Base-by-base conservation (phyloP, 1,139 yeast genomes). In the Pichia kudriavzevii region DNA sequence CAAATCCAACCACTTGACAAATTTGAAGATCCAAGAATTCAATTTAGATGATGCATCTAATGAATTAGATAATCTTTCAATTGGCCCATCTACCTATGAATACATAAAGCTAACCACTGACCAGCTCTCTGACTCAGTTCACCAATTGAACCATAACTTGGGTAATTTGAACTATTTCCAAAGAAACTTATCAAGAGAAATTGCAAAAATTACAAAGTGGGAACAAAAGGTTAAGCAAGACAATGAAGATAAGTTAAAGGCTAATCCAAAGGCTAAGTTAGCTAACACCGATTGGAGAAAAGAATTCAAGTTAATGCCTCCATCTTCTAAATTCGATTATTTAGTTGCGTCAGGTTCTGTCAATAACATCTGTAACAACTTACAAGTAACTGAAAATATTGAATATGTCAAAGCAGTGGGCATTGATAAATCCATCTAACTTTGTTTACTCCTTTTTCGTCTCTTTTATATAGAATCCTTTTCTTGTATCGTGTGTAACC, bases 121-220 rank as follows among this genome's bases (percentile, higher is more conserved):
- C 55, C 72, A 74, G 31, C 67, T 85, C 50, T 72, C 79, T 53
- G 81, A 79, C 40, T 76, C 85, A 36, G 72, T 82, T 30, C 94
- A 85, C 57, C 77, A 80, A 32, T 78, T 76, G 64, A 79, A 79
- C 62, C 79, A 79, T 53, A 93, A 82, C 54, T 84, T 82, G 57
- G 79, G 81, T 49, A 82, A 79, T 61, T 79, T 80, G 66, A 82
- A 82, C 64, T 79, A 78, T 59, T 84, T 77, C 64, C 94, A 82
- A 63, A 76, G 94, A 64, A 79, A 75, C 52, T 66, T 75, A 46
- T 73, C 78, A 36, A 74, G 87, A 57, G 94, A 83, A 55, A 67
- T 69, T 56, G 62, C 75, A 41, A 81, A 79, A 64, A 70, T 82
- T 45, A 67, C 69, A 45, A 85, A 78, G 58, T 82, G 93, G 91